A percentile compares a stretch with the other conserved stretches of the same genome.
phyloP scores from a whole-genome alignment of 2,329 filamentous ascomycete genomes.

The Phyllosticta ampelicida region DNA sequence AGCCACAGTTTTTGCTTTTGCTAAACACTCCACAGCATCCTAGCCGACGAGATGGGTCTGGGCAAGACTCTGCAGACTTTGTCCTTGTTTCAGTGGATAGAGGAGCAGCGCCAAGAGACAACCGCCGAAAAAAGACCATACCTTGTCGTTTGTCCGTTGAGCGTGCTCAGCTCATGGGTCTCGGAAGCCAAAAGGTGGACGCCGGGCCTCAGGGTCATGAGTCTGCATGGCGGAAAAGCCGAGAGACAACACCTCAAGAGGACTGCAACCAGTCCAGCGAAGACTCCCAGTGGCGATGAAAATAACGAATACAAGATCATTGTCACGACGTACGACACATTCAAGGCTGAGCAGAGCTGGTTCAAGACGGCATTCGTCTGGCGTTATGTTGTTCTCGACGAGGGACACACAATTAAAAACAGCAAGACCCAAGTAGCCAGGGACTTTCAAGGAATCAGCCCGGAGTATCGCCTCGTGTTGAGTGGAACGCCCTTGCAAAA shows the following conservation, averaged over 20 bases:
- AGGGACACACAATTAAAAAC: slow-evolving; percentile 99
- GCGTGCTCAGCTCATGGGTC: slow-evolving; percentile 96
- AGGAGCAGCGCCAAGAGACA: slow-evolving; percentile 65
- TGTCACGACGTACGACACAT: slow-evolving; percentile 95
- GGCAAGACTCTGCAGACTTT: slow-evolving; percentile 99
- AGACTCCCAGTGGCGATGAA: slow-evolving; percentile 33
- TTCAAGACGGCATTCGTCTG: slow-evolving; percentile 91
- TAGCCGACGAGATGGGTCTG: slow-evolving; percentile 98
- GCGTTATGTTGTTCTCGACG: slow-evolving; percentile 99
- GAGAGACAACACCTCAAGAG: slow-evolving; percentile 63
- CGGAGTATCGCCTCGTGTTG: slow-evolving; percentile 40
- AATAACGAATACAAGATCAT: slow-evolving; percentile 47
- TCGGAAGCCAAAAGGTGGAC: slow-evolving; percentile 98
- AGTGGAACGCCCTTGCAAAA: slow-evolving; percentile 50
- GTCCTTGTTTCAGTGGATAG: slow-evolving; percentile 89
- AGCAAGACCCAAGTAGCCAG: slow-evolving; percentile 34
- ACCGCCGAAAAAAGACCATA: slow-evolving; percentile 68
- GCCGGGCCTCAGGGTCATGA: slow-evolving; percentile 69
- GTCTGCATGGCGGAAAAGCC: slow-evolving; percentile 87
- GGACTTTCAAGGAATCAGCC: slow-evolving; percentile 32
- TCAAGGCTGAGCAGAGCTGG: slow-evolving; percentile 91
- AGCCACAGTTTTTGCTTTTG: not conserved
- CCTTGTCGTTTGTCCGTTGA: slow-evolving; percentile 89
- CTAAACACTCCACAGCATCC: slow-evolving; percentile 44
- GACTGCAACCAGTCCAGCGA: slow-evolving; percentile 36